Percentiles rank a stretch among this genome's conserved stretches.
These are phyloP conservation scores for Phytophthora fragariae DNA, from an alignment of 352 stramenopile genomes.

Conservation along the genomic window DNA sequence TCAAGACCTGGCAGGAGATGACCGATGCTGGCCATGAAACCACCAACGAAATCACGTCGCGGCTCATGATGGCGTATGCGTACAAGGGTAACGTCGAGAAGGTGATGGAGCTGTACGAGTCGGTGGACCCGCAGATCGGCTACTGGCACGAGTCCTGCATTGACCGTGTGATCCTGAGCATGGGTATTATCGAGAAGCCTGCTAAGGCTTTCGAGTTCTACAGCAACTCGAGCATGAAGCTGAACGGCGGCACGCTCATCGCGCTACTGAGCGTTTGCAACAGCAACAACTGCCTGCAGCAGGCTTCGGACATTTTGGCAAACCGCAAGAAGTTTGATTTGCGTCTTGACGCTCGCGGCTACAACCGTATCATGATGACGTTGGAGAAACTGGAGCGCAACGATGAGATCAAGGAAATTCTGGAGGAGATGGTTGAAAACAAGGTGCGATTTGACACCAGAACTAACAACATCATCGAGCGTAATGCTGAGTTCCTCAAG, in stretches of 20 bases:
- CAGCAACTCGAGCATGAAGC: constrained; percentile 82
- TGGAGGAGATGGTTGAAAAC: constrained; percentile 71
- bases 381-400: constrained; percentile 77
- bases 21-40: constrained; percentile 55
- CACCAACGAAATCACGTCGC: constrained; percentile 76
- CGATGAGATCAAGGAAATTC: constrained; percentile 59
- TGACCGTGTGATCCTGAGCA: constrained; percentile 72
- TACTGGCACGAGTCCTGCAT: constrained; percentile 76
- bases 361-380: constrained; percentile 79
- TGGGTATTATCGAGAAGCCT: constrained; percentile 70
- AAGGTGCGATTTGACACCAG: constrained; percentile 65
- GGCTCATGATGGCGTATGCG: constrained; percentile 66
- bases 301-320: constrained; percentile 73
- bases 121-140: constrained; percentile 67
- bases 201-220: constrained; percentile 81
- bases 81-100: constrained; percentile 50
- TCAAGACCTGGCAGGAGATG: constrained; percentile 65
- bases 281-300: constrained; percentile 74
- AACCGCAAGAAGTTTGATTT: constrained; percentile 86
- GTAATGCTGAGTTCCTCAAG: constrained; percentile 57
- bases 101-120: constrained; percentile 60
- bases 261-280: constrained; percentile 74
- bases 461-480: constrained; percentile 64
- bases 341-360: constrained; percentile 67
- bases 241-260: constrained; percentile 75